Base-by-base conservation (phyloP, 331 rosid genomes). In the Pyracantha coccinea region DNA sequence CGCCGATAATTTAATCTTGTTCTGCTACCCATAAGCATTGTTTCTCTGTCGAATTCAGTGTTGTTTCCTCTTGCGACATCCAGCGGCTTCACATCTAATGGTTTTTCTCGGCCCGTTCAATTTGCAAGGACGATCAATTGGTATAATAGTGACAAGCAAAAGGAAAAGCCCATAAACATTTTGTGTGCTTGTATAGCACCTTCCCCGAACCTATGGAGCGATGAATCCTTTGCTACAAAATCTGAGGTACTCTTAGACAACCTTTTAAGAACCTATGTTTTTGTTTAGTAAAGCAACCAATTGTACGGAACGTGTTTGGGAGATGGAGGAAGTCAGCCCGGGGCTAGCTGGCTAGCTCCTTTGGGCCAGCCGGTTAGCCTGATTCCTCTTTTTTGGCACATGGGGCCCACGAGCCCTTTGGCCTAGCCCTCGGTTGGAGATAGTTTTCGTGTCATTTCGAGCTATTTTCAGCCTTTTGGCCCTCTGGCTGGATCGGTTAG, bases 141-240 rank as follows among this genome's bases (percentile, higher is more conserved):
- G 8, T 50, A 3, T 59, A 24, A 31, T 21, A 47, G 69, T 71
- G 72, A 2, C 27, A 80, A 79, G 31, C 85, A 55, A 75, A 79
- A 19, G 41, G 81, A 27, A 77, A 84, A 75, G 79, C 89, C 55
- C 50, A 76, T 83, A 41, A 87, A 84, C 61, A 62, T 86, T 71
- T 67, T 83, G 3, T 92, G 99, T 80, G 87, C 95, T 79, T 92
- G 97, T 86, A 76, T 87, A 87, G 97, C 92, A 64, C 90, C 97
- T 73, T 84, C 96, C 4, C 86, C 68, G 6, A 81, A 85, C 76
- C 66, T 90, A 83, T 87, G 82, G 77, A 77, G 82, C 38, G 90
- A 90, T 15, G 92, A 79, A 28, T 88, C 96, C 54, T 83, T 87
- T 69, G 78, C 90, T 2, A 68, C 82, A 45, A 75, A 86, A 79